Conservation (phyloP, 148 eudicot species). For the Pouteria glomerata region DNA sequence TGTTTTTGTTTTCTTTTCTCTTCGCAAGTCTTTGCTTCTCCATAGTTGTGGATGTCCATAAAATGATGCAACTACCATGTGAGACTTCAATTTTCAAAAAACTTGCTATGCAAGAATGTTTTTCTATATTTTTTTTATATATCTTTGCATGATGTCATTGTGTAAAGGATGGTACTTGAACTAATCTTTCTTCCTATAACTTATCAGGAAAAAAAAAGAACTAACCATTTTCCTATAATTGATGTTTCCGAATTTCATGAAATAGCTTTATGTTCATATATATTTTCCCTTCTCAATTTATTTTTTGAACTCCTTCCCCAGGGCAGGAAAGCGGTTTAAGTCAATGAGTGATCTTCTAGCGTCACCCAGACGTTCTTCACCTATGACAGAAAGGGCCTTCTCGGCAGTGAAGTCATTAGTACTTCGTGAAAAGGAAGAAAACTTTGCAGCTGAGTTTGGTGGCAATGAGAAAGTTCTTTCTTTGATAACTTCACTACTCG, state of each 20-base stretch:
- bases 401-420: conserved; percentile 79
- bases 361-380: conserved; percentile 70
- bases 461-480: conserved; percentile 56
- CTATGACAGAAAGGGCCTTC: conserved; percentile 75
- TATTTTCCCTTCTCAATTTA: not conserved
- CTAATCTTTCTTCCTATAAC: too few species aligned
- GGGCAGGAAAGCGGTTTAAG: conserved; percentile 56
- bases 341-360: conserved; percentile 68
- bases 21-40: too few species aligned
- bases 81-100: too few species aligned
- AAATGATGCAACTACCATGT: too few species aligned
- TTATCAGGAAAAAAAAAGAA: too few species aligned
- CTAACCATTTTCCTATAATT: not conserved
- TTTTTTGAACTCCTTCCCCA: conserved; percentile 26
- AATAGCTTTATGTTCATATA: not conserved
- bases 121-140: too few species aligned
- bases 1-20: too few species aligned
- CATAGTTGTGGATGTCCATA: too few species aligned
- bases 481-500: conserved; percentile 55
- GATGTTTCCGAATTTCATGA: not conserved
- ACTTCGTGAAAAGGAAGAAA: conserved; percentile 74
- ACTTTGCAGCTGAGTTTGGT: conserved; percentile 53
- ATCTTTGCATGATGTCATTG: too few species aligned
- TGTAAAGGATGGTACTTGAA: too few species aligned
- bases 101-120: too few species aligned